phyloP scores from a whole-genome alignment of 2,329 filamentous ascomycete species.

The Annulohypoxylon truncatum region DNA sequence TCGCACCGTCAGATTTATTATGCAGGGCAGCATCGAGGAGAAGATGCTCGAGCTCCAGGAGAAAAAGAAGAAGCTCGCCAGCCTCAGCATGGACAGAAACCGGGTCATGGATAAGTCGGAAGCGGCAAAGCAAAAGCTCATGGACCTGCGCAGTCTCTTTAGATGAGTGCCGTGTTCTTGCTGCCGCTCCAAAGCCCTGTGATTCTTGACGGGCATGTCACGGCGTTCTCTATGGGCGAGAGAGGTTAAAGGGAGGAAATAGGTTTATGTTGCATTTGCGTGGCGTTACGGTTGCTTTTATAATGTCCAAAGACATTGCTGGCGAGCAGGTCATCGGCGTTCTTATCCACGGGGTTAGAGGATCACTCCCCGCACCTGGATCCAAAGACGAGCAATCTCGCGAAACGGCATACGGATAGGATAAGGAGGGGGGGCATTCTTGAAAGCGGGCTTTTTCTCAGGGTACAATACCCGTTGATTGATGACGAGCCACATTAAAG shows the following conservation, averaged over 20 bases:
- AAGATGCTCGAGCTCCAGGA: conserved; percentile 90
- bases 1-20: conserved; percentile 87
- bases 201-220: not conserved
- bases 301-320: not conserved
- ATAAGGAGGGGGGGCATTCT: not conserved
- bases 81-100: conserved; percentile 79
- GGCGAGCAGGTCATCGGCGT: conserved; percentile 19
- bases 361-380: not conserved
- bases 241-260: not conserved
- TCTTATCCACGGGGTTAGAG: not conserved
- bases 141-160: conserved; percentile 70
- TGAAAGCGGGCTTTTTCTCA: not conserved
- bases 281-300: conserved; percentile 32
- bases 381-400: conserved; percentile 31
- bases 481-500: not conserved
- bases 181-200: not conserved
- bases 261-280: conserved; percentile 21
- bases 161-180: conserved; percentile 51
- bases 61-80: conserved; percentile 92
- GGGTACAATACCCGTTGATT: not conserved
- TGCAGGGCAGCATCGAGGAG: conserved; percentile 91
- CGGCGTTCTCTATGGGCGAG: conserved; percentile 16
- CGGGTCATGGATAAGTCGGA: conserved; percentile 64
- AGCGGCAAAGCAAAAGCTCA: conserved; percentile 71
- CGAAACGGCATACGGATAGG: conserved; percentile 24